Conservation (phyloP, 2,329 filamentous ascomycete species). For the Metarhizium rileyi region DNA sequence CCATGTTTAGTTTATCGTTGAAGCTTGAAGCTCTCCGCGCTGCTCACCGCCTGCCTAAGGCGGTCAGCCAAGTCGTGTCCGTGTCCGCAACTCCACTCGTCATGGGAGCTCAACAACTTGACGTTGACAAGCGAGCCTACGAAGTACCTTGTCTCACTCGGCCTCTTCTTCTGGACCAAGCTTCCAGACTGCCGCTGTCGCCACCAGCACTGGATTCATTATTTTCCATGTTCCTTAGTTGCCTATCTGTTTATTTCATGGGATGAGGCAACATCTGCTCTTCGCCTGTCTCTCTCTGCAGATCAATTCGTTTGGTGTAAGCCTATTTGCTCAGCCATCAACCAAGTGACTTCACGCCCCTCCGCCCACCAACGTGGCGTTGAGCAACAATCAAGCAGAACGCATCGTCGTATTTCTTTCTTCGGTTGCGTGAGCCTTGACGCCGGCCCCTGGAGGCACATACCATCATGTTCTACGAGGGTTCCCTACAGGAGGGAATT, state of each 20-base stretch:
- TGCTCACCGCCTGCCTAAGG: conserved; percentile 11
- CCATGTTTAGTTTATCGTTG: too few relatives aligned
- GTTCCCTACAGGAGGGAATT: conserved; percentile 74
- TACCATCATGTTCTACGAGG: conserved; percentile 67
- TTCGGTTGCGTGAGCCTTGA: neutral
- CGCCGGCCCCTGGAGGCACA: neutral
- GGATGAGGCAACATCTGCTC: neutral
- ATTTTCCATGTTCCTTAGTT: too few relatives aligned
- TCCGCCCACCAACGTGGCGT: neutral
- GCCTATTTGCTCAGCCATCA: neutral
- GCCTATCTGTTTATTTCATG: too few relatives aligned
- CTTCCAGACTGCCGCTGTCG: neutral
- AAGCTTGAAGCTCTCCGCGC: too few relatives aligned
- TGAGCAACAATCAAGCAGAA: neutral
- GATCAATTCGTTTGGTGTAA: neutral
- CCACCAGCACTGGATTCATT: too few relatives aligned
- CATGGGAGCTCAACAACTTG: conserved; percentile 1
- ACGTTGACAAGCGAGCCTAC: too few relatives aligned
- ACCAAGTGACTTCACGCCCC: neutral
- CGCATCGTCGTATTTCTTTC: neutral
- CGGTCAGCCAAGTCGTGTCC: neutral
- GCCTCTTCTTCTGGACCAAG: neutral
- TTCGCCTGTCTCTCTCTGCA: neutral
- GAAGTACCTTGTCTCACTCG: too few relatives aligned
- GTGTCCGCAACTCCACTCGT: conserved; percentile 1